These are phyloP conservation scores for Canavalia gladiata DNA, from an alignment of 306 rosid genomes.

Conservation along the genomic window DNA sequence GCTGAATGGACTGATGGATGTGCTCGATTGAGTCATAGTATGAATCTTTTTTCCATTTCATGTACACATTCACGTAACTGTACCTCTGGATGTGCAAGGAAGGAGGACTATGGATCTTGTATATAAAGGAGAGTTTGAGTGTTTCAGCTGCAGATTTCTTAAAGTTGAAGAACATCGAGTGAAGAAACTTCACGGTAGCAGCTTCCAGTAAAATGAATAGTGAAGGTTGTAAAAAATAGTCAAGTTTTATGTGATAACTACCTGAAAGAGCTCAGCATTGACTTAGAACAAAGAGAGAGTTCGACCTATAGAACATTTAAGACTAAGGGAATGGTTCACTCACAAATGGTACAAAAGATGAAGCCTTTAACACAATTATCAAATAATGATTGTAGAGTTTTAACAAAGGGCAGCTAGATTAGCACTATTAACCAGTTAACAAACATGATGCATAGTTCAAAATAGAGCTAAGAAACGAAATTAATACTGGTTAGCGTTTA, in stretches of 20 bases:
- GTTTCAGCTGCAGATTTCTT: constrained; percentile 50
- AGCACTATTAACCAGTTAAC: too few relatives aligned
- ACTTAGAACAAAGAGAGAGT: not conserved
- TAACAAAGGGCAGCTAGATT: too few relatives aligned
- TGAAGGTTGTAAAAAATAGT: not conserved
- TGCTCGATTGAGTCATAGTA: constrained; percentile 79
- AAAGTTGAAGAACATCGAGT: constrained; percentile 53
- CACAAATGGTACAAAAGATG: not conserved
- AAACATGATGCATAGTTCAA: too few relatives aligned
- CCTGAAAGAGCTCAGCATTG: not conserved
- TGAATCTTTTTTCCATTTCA: constrained; percentile 91
- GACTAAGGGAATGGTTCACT: constrained; percentile 17
- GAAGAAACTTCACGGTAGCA: constrained; percentile 51
- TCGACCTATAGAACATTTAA: constrained; percentile 29
- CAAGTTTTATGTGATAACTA: constrained; percentile 9
- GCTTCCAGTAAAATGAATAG: constrained; percentile 8
- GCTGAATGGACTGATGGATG: constrained; percentile 70
- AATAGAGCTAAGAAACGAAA: too few relatives aligned
- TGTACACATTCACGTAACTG: constrained; percentile 82
- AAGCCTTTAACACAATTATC: not conserved
- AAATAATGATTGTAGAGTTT: not conserved
- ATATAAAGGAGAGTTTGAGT: constrained; percentile 42
- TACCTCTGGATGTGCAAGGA: constrained; percentile 53
- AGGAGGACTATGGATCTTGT: constrained; percentile 48
- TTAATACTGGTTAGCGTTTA: too few relatives aligned